Evolutionary conservation across 257 asterid species (phyloP), one percentile per base, ranked within the genome.

Genomic region (Penstemon eatonii): DNA sequence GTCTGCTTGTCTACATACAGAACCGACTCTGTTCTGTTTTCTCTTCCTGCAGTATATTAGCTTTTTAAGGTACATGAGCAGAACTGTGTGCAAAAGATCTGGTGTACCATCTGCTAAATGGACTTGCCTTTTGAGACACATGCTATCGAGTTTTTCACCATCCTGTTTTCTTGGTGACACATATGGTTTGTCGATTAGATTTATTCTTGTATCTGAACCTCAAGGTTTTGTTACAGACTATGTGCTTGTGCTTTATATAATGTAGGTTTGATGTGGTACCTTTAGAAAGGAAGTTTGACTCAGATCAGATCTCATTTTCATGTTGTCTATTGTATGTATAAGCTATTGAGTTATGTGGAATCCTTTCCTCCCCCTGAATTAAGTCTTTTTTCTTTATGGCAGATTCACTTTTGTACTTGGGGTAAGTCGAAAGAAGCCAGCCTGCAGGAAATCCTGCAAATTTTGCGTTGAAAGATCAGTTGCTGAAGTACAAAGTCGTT

Each of bases 391-490:
- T 73, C 12, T 62, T 37, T 47, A 45, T 63, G 79, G 73, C 84
- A 87, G 91, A 74, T 69, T 74, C 62, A 68, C 65, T 56, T 60
- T 40, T 76, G 74, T 67, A 66, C 60, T 72, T 85, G 86, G 73
- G 49, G 58, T 63, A 8, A 72, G 66, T 33, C 47, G 53, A 50
- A 74, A 77, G 76, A 61, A 69, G 65, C 63, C 67, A 56, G 66
- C 63, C 42, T 55, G 68, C 56, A 3, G 72, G 74, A 69, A 47
- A 15, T 75, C 74, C 62, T 52, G 72, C 47, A 67, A 71, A 70
- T 58, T 62, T 37, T 76, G 82, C 70, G 78, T 80, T 53, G 80
- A 79, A 19, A 67, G 75, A 73, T 71, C 50, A 50, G 45, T 79
- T 56, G 84, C 80, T 80, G 78, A 86, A 18, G 68, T 33, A 3